Evolutionary conservation across 768 basidiomycete species (phyloP).

Genomic region (Arthromyces matolae): DNA sequence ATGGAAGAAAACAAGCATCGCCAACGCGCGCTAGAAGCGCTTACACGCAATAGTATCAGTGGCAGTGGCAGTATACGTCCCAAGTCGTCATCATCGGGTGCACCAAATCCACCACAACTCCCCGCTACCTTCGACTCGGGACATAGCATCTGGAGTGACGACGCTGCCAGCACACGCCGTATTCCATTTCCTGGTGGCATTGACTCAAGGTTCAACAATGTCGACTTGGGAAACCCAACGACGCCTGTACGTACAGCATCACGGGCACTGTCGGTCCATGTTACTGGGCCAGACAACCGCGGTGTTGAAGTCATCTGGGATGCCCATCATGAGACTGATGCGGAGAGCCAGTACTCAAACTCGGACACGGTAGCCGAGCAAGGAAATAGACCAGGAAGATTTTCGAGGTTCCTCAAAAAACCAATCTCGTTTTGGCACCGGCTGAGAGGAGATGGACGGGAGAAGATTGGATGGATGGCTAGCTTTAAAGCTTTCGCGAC

Average conservation of each 20-base stretch:
- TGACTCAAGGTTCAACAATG: slow-evolving; percentile 14
- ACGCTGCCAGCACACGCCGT: slow-evolving; percentile 13
- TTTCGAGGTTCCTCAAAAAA: slow-evolving; percentile 7
- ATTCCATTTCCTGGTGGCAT: slow-evolving; percentile 11
- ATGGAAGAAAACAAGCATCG: slow-evolving; percentile 22
- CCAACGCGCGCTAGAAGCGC: slow-evolving; percentile 20
- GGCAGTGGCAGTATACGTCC: too few relatives aligned
- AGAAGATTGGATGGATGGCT: slow-evolving; percentile 24
- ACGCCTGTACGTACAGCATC: slow-evolving; percentile 3
- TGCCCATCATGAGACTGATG: slow-evolving; percentile 9
- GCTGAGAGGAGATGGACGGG: slow-evolving; percentile 20
- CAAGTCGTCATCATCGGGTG: too few relatives aligned
- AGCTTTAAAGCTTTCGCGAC: slow-evolving; percentile 31
- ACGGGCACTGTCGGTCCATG: slow-evolving; percentile 8
- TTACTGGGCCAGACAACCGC: slow-evolving; percentile 6
- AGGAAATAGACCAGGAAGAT: slow-evolving; percentile 1
- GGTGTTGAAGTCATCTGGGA: slow-evolving; percentile 13
- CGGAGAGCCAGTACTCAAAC: slow-evolving; percentile 18
- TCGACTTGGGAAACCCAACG: slow-evolving; percentile 9
- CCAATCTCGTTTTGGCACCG: slow-evolving; percentile 21
- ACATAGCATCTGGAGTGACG: slow-evolving; percentile 17
- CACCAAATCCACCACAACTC: too few relatives aligned
- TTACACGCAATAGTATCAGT: slow-evolving; percentile 16
- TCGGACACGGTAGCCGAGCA: slow-evolving; percentile 7
- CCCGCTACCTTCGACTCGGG: slow-evolving; percentile 10